Base-by-base conservation (phyloP, 179 eudicot genomes). In the Camellia oleifera region DNA sequence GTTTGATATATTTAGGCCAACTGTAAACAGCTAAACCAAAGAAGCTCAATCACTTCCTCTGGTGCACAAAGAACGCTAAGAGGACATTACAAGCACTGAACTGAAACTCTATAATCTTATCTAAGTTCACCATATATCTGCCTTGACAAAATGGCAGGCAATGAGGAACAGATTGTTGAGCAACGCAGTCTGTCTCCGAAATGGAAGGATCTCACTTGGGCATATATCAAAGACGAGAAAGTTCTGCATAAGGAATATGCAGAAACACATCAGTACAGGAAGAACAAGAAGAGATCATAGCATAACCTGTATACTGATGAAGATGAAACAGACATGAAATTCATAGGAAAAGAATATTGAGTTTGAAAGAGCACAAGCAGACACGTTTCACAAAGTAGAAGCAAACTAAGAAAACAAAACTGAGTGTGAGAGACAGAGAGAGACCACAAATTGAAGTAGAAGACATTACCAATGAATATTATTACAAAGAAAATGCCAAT, bases 321-420 rank as follows among this genome's bases (percentile, higher is more conserved):
- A 75, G 62, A 77, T 50, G 72, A 77, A 65, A 7, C 45, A 77
- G 72, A 9, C 61, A 48, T 20, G 79, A 77, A 23, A 77, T 77
- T 63, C 60, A 3, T 9, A 20, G 62, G 15, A 15, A 14, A 20
- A 1, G 8, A 46, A 18, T 6, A 13, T 4, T 20, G 44, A 53
- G n/a, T 23, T 20, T 10, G 63, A 73, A 73, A 6, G 40, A 53
- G 52, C 76, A 73, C 76, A 73, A 12, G 46, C 15, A 52, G n/a
- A 23, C 5, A 70, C 13, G 32, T 18, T 8, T 11, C 4, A 20
- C 50, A 18, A 75, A 46, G 50, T 44, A 15, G 26, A 63, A n/a
- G 14, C 32, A 46, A 63, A 6, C 40, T 42, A 72, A 52, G 61
- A 52, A 23, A 52, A 13, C 18, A n/a, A 5, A 44, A 42, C 20